These are phyloP conservation scores for Raphanus raphanistrum DNA, from an alignment of 345 rosid species.

Conservation along the genomic window DNA sequence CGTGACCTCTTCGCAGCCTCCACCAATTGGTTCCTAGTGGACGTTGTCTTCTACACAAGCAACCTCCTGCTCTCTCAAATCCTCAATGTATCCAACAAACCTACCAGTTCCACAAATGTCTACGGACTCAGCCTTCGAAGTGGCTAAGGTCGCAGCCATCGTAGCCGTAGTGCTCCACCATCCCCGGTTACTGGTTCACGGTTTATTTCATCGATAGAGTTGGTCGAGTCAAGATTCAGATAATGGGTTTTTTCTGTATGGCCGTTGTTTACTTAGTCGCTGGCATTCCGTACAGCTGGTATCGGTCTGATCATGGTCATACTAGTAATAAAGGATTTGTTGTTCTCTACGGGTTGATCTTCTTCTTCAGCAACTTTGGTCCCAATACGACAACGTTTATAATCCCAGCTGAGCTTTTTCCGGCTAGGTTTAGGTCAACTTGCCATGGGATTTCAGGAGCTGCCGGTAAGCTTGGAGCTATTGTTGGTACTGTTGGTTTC, in stretches of 20 bases:
- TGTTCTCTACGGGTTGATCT: slow-evolving; percentile 50
- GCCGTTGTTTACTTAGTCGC: slow-evolving; percentile 50
- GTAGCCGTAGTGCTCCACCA: slow-evolving; percentile 52
- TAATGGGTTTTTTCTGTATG: slow-evolving; percentile 65
- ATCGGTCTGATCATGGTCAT: slow-evolving; percentile 35
- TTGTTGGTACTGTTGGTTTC: slow-evolving; percentile 62
- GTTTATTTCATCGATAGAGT: slow-evolving; percentile 33
- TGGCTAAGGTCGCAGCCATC: slow-evolving; percentile 48
- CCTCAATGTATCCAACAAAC: slow-evolving; percentile 26
- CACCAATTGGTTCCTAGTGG: slow-evolving; percentile 30
- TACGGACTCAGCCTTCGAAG: slow-evolving; percentile 44
- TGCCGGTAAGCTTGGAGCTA: slow-evolving; percentile 67
- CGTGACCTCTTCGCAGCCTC: slow-evolving; percentile 60
- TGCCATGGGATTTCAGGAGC: slow-evolving; percentile 85
- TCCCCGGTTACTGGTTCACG: slow-evolving; percentile 70
- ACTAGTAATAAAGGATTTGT: slow-evolving; percentile 42
- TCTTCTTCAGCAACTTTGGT: slow-evolving; percentile 81
- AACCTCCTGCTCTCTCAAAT: slow-evolving; percentile 65
- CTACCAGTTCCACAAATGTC: not conserved
- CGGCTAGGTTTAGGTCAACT: slow-evolving; percentile 76
- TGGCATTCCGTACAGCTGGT: slow-evolving; percentile 43
- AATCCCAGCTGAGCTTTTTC: slow-evolving; percentile 76
- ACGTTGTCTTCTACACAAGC: slow-evolving; percentile 61
- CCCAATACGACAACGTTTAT: slow-evolving; percentile 82
- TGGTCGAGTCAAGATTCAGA: slow-evolving; percentile 64